Evolutionary conservation across 148 eudicot genomes (phyloP).

Genomic region (Vaccinium corymbosum): DNA sequence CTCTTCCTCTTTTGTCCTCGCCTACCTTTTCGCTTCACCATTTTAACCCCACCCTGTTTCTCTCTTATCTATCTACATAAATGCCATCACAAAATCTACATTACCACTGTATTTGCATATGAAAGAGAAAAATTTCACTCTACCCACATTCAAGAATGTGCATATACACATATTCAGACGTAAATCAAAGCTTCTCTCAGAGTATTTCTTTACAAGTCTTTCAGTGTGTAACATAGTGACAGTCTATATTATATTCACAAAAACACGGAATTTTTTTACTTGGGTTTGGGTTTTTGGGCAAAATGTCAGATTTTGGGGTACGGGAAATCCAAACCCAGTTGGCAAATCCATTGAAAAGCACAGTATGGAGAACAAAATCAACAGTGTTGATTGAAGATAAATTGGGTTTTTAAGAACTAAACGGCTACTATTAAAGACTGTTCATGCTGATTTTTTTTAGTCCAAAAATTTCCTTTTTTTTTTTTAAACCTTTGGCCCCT

Average conservation of each 20-base stretch:
- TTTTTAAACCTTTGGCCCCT: neutral
- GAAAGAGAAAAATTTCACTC: neutral
- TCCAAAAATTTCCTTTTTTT: neutral
- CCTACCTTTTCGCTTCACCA: constrained; percentile 14
- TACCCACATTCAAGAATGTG: neutral
- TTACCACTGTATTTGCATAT: no score
- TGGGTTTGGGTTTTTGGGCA: neutral
- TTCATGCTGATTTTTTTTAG: neutral
- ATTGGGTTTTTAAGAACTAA: constrained; percentile 5
- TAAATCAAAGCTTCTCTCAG: neutral
- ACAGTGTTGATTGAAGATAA: neutral
- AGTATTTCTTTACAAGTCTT: neutral
- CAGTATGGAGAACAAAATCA: neutral
- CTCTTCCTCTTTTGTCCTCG: constrained; percentile 16
- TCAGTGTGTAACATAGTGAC: neutral
- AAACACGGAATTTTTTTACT: neutral
- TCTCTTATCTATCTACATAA: neutral
- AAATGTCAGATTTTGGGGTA: neutral
- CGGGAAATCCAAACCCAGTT: neutral
- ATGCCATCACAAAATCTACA: neutral
- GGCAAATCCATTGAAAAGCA: constrained; percentile 4
- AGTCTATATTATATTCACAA: neutral
- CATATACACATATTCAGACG: neutral
- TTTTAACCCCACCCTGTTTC: constrained; percentile 9
- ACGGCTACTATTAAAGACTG: neutral